Base-by-base conservation (phyloP, 257 asterid species). In the Solanum tacnaense region DNA sequence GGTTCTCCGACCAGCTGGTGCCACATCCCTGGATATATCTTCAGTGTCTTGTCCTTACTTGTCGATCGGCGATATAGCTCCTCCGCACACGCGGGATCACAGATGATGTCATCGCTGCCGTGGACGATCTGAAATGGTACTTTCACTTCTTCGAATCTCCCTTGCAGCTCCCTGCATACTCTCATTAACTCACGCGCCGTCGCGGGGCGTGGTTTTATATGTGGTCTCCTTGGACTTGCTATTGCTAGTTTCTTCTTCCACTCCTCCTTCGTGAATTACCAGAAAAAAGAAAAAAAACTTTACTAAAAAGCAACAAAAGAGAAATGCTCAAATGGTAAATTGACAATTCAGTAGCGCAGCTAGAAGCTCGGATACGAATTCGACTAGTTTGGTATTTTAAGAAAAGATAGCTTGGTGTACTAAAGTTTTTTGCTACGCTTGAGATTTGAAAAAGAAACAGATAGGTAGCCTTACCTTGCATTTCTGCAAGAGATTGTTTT, bases 1-100 rank as follows among this genome's bases (percentile, higher is more conserved):
- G 96, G 88, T 90, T 95, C 99, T 1, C 99, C 99, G 11, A 93
- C 96, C 86, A 97, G 89, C 94, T 97, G 98, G 90, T 97, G 99
- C 94, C 96, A 93, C 96, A 97, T 88, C 9, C 94, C 98, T 0
- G 98, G 98, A 87, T 94, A 97, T 6, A 97, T 89, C 49, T 86
- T 92, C 81, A 97, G 87, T 6, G 97, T 93, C 90, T 95, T 97
- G 83, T 97, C 99, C 89, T 93, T 90, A 84, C 95, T 92, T 2
- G 94, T 87, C 4, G 99, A 91, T 89, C 90, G 89, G 85, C 79
- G 78, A 89, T 89, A 89, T 25, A 92, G 86, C 72, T 94, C 96
- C 92, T 92, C 94, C 84, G 84, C 98, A 11, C 98, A 93, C 0
- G 89, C 90, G 27, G 93, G 92, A 32, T 92, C 93, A 5, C 93